Evolutionary conservation across 805 yeast species (phyloP), one percentile per base, ranked within the genome.

Genomic region (Danielia reshetovae): DNA sequence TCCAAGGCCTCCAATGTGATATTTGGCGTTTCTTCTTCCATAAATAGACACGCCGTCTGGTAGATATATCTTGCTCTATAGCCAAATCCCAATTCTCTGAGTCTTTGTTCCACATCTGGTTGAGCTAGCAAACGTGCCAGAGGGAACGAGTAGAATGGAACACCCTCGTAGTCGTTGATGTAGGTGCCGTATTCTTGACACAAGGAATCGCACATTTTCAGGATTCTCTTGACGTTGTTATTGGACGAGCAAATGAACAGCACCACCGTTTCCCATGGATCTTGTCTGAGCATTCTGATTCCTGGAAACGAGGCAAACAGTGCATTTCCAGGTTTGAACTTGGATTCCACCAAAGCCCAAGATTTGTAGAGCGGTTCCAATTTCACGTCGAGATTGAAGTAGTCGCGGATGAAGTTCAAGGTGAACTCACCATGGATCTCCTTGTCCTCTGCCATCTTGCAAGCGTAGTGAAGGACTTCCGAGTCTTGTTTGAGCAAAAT

Each of bases 191-290:
- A 89, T 38, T 81, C 70, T 1, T 62, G 49, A 51, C 95, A 81
- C 24, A 93, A 62, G 29, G 72, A 72, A 43, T 85, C 86, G 56
- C 96, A 93, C 96, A 93, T 88, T 49, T 82, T 81, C 2, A 95
- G 83, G 29, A 93, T 93, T 24, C 98, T 70, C 52, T 90, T 87
- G 35, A 93, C 93, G 51, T 93, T 93, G 60, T 93, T 93, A 58
- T 93, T 93, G n/a, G 95, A 81, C 2, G 96, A 86, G 60, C 97
- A 93, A 8, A 93, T 93, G 45, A 90, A 93, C 2, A 93, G 84
- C 13, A 90, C 64, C 29, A 88, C 65, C 27, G 90, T 87, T 48
- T 93, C 98, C 97, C 97, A 93, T 0, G 98, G 97, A 45, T 90
- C 96, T 57, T 93, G 97, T 24, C 89, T 70, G 18, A 93, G 69